Evolutionary conservation across 805 yeast species (phyloP), one percentile per base, ranked within the genome.

Genomic region (Candida taoyuanica): DNA sequence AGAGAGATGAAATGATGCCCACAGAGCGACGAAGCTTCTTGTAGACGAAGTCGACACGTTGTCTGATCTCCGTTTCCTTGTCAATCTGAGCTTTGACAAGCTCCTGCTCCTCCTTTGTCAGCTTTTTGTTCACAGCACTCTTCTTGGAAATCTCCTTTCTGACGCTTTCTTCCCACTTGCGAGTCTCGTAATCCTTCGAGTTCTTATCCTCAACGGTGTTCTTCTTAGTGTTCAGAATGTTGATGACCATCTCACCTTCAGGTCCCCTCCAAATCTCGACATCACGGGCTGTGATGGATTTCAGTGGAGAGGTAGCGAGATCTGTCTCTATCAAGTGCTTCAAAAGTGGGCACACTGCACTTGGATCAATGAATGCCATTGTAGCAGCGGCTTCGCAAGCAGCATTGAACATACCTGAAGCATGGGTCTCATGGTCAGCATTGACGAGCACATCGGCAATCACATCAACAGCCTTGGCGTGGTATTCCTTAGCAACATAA

Each of bases 91-190:
- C 76, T 31, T 72, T 72, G 2, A 85, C 79, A 36, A 74, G 56
- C 0, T 54, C 64, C 44, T 77, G 84, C 43, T 93, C 95, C 53
- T 89, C 97, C 47, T 78, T 81, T 3, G 94, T 71, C 29, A 81
- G 65, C 53, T 83, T 84, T 60, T 72, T 79, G 17, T 51, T 37
- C 28, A 42, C 53, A n/a, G 55, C 49, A 45, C 73, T 70, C 56
- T 78, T 78, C 37, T 70, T 68, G 1, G 82, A 79, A 26, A 88
- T 67, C 53, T 87, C 91, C 46, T 78, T 77, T 51, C 91, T 76
- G 23, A 93, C 73, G 36, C 74, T 74, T 49, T 81, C 88, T 56
- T 93, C 98, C 98, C 98, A 91, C 58, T 85, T 78, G 42, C 74
- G 64, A 2, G 89, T 83, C 51, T 83, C 95, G 51, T 86, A 86